Evolutionary conservation across 2,329 filamentous ascomycete species (phyloP), one percentile per base, ranked within the genome.

Genomic region (Stachybotrys chartarum): DNA sequence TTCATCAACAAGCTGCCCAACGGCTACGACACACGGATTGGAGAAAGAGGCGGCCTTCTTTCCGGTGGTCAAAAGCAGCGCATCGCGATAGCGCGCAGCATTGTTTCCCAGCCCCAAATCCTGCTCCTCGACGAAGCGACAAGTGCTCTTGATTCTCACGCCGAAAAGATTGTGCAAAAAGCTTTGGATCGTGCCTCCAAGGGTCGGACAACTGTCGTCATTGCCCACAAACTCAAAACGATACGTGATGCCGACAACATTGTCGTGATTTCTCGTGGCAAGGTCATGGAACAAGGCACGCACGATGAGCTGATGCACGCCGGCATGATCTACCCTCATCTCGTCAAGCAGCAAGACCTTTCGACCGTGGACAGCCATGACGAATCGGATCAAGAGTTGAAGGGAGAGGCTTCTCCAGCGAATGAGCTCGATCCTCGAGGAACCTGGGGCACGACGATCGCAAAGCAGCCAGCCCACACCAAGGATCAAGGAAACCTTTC

Each of bases 61-160:
- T 84, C 81, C 1, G 84, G 84, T 18, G 85, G 85, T 1, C 84
- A 88, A 61, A 76, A 83, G 51, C 85, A 88, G 61, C 76, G 84
- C 7, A 75, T 88, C 32, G 80, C 83, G 1, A 87, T 88, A 55
- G 71, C 72, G 6, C 67, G 73, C 17, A 70, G 69, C 51, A 70
- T 76, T 51, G 65, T 76, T 30, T 68, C 66, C 3, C 62, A 71
- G 44, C 72, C 72, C 0, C 70, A 69, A 47, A 81, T 88, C 31
- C 72, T 88, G 0, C 76, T 88, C n/a, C 69, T 87, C 2, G 85
- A 88, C 58, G 85, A 88, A 67, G 85, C 84, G 1, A 88, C 85
- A 0, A 82, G 78, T 50, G 81, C 84, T 3, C 63, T 76, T 30
- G 71, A 74, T 52, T 65, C 69, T 1, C 67, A 72, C 12, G 68